Evolutionary conservation across 805 yeast genomes (phyloP).

Genomic region (Yarrowia divulgata): DNA sequence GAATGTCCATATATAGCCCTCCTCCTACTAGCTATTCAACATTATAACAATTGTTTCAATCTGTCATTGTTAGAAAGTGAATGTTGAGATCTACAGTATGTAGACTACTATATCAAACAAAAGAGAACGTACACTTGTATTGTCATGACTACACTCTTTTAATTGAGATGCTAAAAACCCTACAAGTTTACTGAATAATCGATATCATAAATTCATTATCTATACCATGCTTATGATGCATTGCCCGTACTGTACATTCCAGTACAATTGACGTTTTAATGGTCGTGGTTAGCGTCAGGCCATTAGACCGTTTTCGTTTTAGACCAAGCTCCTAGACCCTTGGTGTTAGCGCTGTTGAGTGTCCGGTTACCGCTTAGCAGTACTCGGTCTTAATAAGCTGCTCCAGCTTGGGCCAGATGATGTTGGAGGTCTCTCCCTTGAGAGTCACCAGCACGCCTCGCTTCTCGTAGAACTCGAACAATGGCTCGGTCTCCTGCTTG

Average conservation of each 20-base stretch:
- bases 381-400: constrained; percentile 40
- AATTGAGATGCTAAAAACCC: no score
- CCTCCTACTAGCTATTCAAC: no score
- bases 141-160: no score
- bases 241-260: constrained; percentile 31
- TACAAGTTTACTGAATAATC: no score
- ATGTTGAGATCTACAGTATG: no score
- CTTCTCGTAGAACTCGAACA: constrained; percentile 66
- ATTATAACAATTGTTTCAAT: no score
- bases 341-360: constrained; percentile 21
- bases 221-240: constrained; percentile 34
- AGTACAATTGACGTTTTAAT: constrained; percentile 19
- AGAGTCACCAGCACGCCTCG: constrained; percentile 62
- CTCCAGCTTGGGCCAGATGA: constrained; percentile 75
- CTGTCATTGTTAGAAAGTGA: no score
- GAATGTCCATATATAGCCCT: no score
- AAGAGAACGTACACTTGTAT: no score
- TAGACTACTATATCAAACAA: no score
- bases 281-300: background rate
- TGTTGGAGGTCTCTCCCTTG: constrained; percentile 82
- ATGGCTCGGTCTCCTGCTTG: constrained; percentile 64
- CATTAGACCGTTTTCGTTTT: background rate
- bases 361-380: background rate
- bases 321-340: background rate
- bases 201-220: constrained; percentile 30